These are phyloP conservation scores for Plantago lanceolata DNA, from an alignment of 305 asterid species.

Conservation along the genomic window DNA sequence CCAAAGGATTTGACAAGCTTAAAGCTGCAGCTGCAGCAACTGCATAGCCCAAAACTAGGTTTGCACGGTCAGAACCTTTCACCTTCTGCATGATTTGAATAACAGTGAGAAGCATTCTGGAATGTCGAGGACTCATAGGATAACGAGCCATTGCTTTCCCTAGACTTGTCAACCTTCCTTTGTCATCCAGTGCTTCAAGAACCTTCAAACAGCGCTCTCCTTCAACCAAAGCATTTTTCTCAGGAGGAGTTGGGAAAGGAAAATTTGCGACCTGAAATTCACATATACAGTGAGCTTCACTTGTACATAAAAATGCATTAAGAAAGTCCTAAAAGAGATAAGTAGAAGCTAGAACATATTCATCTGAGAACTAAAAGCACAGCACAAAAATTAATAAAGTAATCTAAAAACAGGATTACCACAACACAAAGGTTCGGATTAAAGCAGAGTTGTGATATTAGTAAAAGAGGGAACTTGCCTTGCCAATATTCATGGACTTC, in stretches of 20 bases:
- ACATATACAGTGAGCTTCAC: slow-evolving; percentile 15
- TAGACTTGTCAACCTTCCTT: slow-evolving; percentile 62
- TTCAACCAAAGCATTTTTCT: slow-evolving; percentile 59
- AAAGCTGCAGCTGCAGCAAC: slow-evolving; percentile 86
- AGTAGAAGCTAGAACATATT: slow-evolving; percentile 6
- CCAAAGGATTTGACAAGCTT: slow-evolving; percentile 74
- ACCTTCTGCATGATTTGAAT: slow-evolving; percentile 56
- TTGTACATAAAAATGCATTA: background rate
- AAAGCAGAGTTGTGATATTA: background rate
- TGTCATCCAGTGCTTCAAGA: slow-evolving; percentile 77
- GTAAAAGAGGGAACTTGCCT: slow-evolving; percentile 38
- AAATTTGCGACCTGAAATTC: slow-evolving; percentile 72
- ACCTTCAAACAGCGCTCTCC: slow-evolving; percentile 78
- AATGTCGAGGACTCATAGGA: slow-evolving; percentile 98
- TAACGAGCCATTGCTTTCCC: slow-evolving; percentile 91
- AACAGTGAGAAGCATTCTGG: slow-evolving; percentile 94
- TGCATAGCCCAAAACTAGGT: slow-evolving; percentile 73
- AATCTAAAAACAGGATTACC: background rate
- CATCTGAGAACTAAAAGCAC: too few species aligned
- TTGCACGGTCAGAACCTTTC: slow-evolving; percentile 40
- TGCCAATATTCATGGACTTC: slow-evolving; percentile 85
- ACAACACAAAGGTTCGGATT: background rate
- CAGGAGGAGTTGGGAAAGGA: slow-evolving; percentile 96
- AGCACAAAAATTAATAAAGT: too few species aligned
- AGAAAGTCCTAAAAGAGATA: background rate